Base-by-base conservation (phyloP, 441 rosid genomes). In the Capsella rubella region DNA sequence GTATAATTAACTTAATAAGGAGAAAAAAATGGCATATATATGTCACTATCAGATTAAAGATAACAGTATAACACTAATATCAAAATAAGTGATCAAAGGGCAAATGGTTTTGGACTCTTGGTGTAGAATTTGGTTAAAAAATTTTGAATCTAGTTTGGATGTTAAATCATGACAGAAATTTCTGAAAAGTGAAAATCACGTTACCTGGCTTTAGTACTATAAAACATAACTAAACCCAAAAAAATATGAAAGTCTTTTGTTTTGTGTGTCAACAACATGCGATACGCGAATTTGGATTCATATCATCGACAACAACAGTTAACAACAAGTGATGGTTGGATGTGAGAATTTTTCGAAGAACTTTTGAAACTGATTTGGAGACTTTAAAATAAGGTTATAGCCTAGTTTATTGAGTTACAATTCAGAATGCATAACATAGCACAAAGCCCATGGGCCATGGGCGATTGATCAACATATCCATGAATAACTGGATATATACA, bases 381-480 rank as follows among this genome's bases (percentile, higher is more conserved):
- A 55, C 39, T 13, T 6, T 13, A 0, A 34, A 31, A 28, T 12
- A 28, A 10, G 16, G 15, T 52, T 4, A 46, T n/a, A n/a, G 53
- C 13, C 5, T 49, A 12, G 31, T 55, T 1, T 21, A 21, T 21
- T 39, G 21, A 37, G 39, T 52, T 50, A 14, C 53, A 42, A 21
- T 56, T 31, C 43, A 42, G 43, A 43, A 45, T 25, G 29, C 37
- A 49, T 2, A 67, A n/a, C 47, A 57, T 43, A 28, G 9, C 69
- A 32, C 14, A 63, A 21, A 32, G 69, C 63, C 76, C 51, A 40
- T 66, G 25, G 4, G 1, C 13, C 34, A 15, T 62, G 55, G 39
- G 56, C 37, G 18, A 21, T 58, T 25, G 29, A 35, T 40, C 3
- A 67, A 64, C 69, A 39, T 25, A 64, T 9, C 10, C 4, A 67